Base-by-base conservation (phyloP, 208 protist genomes). In the Leptomonas seymouri region DNA sequence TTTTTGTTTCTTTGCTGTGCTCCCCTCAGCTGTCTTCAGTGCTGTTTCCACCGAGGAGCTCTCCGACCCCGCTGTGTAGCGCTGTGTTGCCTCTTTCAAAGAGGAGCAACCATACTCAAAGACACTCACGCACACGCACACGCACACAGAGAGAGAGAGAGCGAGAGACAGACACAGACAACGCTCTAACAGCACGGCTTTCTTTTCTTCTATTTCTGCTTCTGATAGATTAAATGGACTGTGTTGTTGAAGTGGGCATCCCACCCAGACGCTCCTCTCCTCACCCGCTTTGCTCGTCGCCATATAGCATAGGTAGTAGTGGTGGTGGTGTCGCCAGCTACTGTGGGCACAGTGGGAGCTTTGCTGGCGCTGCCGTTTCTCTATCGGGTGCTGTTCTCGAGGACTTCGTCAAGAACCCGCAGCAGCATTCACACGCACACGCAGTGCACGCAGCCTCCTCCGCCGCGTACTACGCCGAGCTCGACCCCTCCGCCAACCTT, bases 141-240 rank as follows among this genome's bases (percentile, higher is more conserved):
- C 46, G 46, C 11, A n/a, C 11, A 51, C 46, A 23, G 7, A 21
- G 7, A 51, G 46, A 51, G 21, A 23, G 46, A 51, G 11, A 44
- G 14, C 39, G 21, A n/a, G 46, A 50, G 7, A 50, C 23, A 31
- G 31, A 34, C 7, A 55, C 20, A 18, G 18, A 55, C 8, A 16
- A 8, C 31, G 6, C 20, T 34, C 20, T 50, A 7, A 12, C 50
- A 6, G 4, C 31, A n/a, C 31, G 9, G 9, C n/a, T 63, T 28
- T 63, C 46, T 61, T 70, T 34, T 20, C 27, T 28, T 45, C n/a
- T 67, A 34, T 57, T 67, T n/a, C 15, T 15, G 21, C 14, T 55
- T 34, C 41, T 51, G 27, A 15, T 46, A 51, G 23, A 12, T 31
- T 67, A 56, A 67, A 67, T 53, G 42, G 42, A 67, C 44, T 67